These are phyloP conservation scores for Apiospora koreana DNA, from an alignment of 2,329 filamentous ascomycete genomes.

Conservation along the genomic window DNA sequence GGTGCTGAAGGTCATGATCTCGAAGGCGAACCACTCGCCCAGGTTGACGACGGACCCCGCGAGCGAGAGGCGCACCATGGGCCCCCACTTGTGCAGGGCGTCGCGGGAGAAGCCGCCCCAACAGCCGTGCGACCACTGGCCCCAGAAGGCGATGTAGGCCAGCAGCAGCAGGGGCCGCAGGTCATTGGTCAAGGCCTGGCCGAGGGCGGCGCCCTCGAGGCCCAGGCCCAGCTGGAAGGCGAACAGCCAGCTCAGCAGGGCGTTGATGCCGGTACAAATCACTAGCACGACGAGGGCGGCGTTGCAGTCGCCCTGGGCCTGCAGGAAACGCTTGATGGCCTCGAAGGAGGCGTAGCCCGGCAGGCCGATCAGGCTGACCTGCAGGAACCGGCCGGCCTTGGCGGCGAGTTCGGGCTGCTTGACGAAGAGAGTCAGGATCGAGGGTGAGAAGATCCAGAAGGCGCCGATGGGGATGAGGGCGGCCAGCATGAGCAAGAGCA, in stretches of 20 bases:
- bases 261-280: conserved; percentile 49
- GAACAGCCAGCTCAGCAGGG: conserved; percentile 50
- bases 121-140: conserved; percentile 42
- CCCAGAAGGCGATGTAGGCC: conserved; percentile 45
- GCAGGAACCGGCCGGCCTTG: conserved; percentile 50
- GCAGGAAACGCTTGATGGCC: conserved; percentile 54
- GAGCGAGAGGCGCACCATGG: conserved; percentile 39
- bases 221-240: conserved; percentile 44
- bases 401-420: conserved; percentile 48
- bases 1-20: conserved; percentile 45
- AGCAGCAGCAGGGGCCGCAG: conserved; percentile 49
- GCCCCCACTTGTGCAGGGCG: conserved; percentile 40
- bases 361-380: conserved; percentile 48
- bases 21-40: conserved; percentile 44
- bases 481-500: conserved; percentile 50
- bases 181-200: conserved; percentile 49
- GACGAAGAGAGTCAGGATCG: conserved; percentile 45
- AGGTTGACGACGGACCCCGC: conserved; percentile 42
- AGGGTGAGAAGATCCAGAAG: conserved; percentile 50
- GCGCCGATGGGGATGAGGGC: conserved; percentile 48
- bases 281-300: conserved; percentile 48
- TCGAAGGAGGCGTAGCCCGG: conserved; percentile 57
- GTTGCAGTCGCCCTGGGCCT: conserved; percentile 56
- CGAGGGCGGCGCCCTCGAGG: conserved; percentile 52
- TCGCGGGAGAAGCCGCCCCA: conserved; percentile 43